phyloP scores from a whole-genome alignment of 2,329 filamentous ascomycete genomes.

The Thielaviopsis populi region DNA sequence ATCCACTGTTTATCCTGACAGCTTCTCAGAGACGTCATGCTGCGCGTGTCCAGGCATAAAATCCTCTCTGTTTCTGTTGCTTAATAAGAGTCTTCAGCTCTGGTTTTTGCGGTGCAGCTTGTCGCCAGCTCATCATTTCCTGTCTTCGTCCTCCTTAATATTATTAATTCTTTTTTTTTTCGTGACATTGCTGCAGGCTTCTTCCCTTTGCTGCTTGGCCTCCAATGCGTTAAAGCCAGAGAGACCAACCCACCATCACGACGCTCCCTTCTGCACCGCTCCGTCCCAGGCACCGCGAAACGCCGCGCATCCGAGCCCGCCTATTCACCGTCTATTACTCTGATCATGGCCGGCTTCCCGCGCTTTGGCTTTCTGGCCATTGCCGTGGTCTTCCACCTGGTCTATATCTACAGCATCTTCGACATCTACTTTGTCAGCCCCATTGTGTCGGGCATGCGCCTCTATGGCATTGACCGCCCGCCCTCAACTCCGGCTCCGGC shows the following conservation, averaged over 20 bases:
- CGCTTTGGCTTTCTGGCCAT: conserved; percentile 76
- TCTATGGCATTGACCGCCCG: conserved; percentile 54
- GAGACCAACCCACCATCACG: neutral
- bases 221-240: neutral
- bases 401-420: conserved; percentile 93
- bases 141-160: neutral
- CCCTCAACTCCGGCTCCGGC: conserved; percentile 55
- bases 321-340: neutral
- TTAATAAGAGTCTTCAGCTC: neutral
- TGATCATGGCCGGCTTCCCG: conserved; percentile 19
- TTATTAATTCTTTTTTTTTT: neutral
- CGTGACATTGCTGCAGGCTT: neutral
- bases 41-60: neutral
- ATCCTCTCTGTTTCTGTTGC: neutral
- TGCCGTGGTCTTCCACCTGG: conserved; percentile 80
- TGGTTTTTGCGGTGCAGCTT: neutral
- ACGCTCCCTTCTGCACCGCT: neutral
- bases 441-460: conserved; percentile 87
- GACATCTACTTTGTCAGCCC: conserved; percentile 98
- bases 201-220: neutral
- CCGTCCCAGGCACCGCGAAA: neutral
- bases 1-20: neutral
- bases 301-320: neutral
- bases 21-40: neutral
- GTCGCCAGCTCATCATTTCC: neutral